Evolutionary conservation across 2,329 filamentous ascomycete species (phyloP).

Genomic region (Juglanconis juglandina): DNA sequence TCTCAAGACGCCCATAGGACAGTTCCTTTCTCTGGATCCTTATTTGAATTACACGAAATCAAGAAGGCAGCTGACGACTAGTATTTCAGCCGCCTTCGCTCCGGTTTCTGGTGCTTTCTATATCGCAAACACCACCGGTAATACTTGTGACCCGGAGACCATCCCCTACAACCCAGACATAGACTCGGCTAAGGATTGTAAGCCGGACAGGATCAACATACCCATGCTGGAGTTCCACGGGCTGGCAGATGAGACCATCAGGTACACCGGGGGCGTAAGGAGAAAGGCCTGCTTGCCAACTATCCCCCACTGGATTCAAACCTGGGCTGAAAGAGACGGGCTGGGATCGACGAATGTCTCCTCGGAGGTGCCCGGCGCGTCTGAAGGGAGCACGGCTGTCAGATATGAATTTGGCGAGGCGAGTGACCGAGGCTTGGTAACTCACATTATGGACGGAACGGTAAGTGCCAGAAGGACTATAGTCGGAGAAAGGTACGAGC

Average conservation of each 20-base stretch:
- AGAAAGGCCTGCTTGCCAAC: slow-evolving; percentile 40
- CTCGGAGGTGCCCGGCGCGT: not conserved
- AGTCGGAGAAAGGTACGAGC: too few relatives aligned
- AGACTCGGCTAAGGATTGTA: slow-evolving; percentile 26
- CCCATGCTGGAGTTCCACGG: slow-evolving; percentile 51
- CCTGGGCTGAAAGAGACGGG: slow-evolving; percentile 35
- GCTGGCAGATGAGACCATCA: slow-evolving; percentile 41
- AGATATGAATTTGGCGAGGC: slow-evolving; percentile 31
- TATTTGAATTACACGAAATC: not conserved
- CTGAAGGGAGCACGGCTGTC: slow-evolving; percentile 10
- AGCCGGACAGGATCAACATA: slow-evolving; percentile 30
- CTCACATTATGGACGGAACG: slow-evolving; percentile 31
- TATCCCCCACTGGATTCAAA: slow-evolving; percentile 36
- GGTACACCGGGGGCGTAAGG: slow-evolving; percentile 38
- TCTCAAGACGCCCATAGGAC: not conserved
- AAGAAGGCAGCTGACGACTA: not conserved
- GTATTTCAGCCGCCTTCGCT: slow-evolving; percentile 36
- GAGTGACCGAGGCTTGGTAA: slow-evolving; percentile 21
- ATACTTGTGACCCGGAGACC: not conserved
- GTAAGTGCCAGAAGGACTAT: not conserved
- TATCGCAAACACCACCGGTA: slow-evolving; percentile 22
- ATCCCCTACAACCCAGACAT: slow-evolving; percentile 27
- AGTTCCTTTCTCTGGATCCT: not conserved
- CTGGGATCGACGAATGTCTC: slow-evolving; percentile 10
- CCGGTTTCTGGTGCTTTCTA: slow-evolving; percentile 40